These are phyloP conservation scores for Echria macrotheca DNA, from an alignment of 495 filamentous ascomycete genomes.

Conservation along the genomic window DNA sequence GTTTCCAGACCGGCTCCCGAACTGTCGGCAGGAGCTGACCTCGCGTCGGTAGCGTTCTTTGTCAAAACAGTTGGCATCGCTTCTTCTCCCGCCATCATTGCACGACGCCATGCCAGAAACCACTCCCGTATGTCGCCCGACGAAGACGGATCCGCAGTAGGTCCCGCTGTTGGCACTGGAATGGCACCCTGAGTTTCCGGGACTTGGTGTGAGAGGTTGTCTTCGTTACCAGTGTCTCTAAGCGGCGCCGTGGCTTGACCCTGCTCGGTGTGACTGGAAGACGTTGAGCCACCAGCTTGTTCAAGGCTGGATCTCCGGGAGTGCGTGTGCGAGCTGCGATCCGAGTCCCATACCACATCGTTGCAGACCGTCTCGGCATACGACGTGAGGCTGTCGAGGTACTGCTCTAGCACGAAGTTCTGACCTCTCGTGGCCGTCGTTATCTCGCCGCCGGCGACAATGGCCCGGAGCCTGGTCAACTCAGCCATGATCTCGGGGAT, in stretches of 20 bases:
- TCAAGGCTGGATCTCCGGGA: not conserved
- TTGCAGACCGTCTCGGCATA: slow-evolving; percentile 20
- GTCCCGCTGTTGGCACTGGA: too few species aligned
- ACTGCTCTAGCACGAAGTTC: slow-evolving; percentile 14
- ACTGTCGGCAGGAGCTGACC: too few species aligned
- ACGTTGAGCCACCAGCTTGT: not conserved
- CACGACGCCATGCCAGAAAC: too few species aligned
- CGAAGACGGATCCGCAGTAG: too few species aligned
- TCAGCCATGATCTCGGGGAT: slow-evolving; percentile 18
- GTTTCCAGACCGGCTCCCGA: too few species aligned
- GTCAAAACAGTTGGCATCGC: too few species aligned
- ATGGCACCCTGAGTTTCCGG: too few species aligned
- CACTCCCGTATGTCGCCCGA: too few species aligned
- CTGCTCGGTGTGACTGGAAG: not conserved
- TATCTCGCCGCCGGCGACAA: slow-evolving; percentile 1
- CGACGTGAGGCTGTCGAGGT: slow-evolving; percentile 17
- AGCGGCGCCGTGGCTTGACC: not conserved
- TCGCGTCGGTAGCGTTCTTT: too few species aligned
- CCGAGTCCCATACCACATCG: slow-evolving; percentile 1
- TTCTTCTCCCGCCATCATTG: too few species aligned
- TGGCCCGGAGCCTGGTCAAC: slow-evolving; percentile 15
- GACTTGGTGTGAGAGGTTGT: too few species aligned
- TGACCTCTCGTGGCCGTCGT: not conserved
- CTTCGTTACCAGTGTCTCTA: not conserved
- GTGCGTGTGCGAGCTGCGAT: not conserved